Evolutionary conservation across 805 yeast species (phyloP).

Genomic region (Grigorovia jiainica): DNA sequence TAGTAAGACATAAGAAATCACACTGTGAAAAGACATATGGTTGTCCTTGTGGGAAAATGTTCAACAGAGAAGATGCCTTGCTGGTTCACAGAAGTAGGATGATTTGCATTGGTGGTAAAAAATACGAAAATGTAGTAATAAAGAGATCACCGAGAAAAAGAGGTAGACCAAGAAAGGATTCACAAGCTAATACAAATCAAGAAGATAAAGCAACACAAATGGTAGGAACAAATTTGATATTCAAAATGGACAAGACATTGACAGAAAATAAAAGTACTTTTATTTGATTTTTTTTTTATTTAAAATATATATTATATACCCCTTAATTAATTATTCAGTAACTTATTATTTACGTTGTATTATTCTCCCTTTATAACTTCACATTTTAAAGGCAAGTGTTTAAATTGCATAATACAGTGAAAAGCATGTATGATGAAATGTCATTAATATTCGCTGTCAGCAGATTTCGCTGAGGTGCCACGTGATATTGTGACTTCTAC

Average conservation of each 20-base stretch:
- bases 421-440: too few species aligned
- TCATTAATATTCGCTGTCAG: too few species aligned
- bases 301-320: neutral
- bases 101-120: constrained; percentile 69
- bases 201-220: neutral
- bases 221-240: neutral
- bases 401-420: too few species aligned
- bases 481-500: too few species aligned
- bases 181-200: neutral
- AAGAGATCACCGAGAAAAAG: constrained; percentile 25
- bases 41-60: constrained; percentile 92
- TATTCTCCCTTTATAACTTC: neutral
- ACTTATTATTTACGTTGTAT: neutral
- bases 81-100: constrained; percentile 69
- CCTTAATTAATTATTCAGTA: neutral
- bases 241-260: neutral
- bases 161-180: constrained; percentile 20
- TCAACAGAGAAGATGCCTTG: constrained; percentile 83
- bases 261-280: neutral
- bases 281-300: neutral
- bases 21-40: constrained; percentile 63
- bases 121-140: constrained; percentile 19
- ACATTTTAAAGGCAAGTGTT: too few species aligned
- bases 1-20: constrained; percentile 80
- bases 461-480: too few species aligned